Evolutionary conservation across 805 yeast species (phyloP), one percentile per base, ranked within the genome.

Genomic region (Candida xyloterini): DNA sequence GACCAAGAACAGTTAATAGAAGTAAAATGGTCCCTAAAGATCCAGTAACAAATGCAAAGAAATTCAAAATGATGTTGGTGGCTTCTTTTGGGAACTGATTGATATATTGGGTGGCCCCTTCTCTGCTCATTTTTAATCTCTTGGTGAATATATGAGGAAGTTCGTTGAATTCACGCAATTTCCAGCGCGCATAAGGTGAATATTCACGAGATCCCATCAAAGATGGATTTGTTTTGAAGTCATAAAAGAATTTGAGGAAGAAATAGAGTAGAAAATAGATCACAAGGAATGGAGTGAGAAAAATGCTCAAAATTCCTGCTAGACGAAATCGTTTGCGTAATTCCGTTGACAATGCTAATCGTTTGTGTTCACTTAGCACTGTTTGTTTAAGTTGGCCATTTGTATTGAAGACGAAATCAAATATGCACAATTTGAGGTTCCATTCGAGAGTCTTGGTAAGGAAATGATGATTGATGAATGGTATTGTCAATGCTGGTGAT

Each of bases 101-200:
- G 39, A 93, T 78, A 57, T 93, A 93, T 14, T 80, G 75, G 30
- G 84, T 75, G 0, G 98, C 96, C 5, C 89, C 80, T 11, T 78
- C 84, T 22, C 79, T 74, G 36, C 96, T 86, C 44, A 86, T 63
- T 33, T 80, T 85, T 28, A 93, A 63, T 35, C 99, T 70, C 51
- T 81, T 79, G 41, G 79, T 79, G 63, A 93, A 93, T 20, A 91
- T 71, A 61, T 93, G 99, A 30, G 87, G 87, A 7, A 93, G 70
- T 57, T 93, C 99, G 61, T 93, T 93, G 57, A 84, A 87, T 55
- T 93, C 99, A 41, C 99, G 70, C 54, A 93, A 74, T 57, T 83
- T 87, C 98, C 98, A 93, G 53, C 85, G 90, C 0, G 98, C 97
- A 62, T 77, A 78, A 0, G 97, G 96, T 0, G 98, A 87, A 57